Base-by-base conservation (phyloP, 1,284 basidiomycete genomes). In the Ganoderma sinense region DNA sequence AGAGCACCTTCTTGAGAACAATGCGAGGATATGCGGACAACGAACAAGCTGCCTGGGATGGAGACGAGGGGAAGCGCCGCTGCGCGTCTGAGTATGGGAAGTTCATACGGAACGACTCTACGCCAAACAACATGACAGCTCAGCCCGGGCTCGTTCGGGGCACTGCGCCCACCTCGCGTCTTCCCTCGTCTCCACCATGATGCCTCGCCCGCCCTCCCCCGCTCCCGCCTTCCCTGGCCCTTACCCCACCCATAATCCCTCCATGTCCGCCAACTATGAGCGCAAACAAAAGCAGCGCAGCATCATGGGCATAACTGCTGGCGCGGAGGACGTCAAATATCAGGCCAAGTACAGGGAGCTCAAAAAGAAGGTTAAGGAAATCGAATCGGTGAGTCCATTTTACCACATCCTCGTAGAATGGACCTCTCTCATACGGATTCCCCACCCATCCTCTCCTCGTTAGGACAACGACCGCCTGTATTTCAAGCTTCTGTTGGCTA, bases 391-490 rank as follows among this genome's bases (percentile, higher is more conserved):
- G 74, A 75, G 90, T 86, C 62, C 59, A 58, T 39, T 48, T 68
- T 20, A 55, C 29, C 56, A 29, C 69, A 59, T 58, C 65, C 14
- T 69, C 33, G 20, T 23, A 59, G 23, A n/a, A 62, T 11, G 64
- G 61, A 60, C 45, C 29, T 11, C 67, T 74, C 65, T 69, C 33
- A 64, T 65, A 29, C 67, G 64, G 23, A 64, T 65, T 33, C 60
- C 36, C 51, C 63, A 53, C 69, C 56, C 68, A 62, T 71, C 53
- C 68, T 66, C 56, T 69, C 65, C 58, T 66, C 48, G 43, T 62
- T 45, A 96, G 92, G 94, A 96, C 81, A 96, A 96, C 81, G 95
- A 96, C 85, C 94, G 91, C 82, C 86, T 96, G 68, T 88, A 93
- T 76, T 89, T 92, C 84, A 93, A 94, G 81, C 89, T 96, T 55